Base-by-base conservation (phyloP, 2,329 filamentous ascomycete species). In the Colletotrichum sojae region DNA sequence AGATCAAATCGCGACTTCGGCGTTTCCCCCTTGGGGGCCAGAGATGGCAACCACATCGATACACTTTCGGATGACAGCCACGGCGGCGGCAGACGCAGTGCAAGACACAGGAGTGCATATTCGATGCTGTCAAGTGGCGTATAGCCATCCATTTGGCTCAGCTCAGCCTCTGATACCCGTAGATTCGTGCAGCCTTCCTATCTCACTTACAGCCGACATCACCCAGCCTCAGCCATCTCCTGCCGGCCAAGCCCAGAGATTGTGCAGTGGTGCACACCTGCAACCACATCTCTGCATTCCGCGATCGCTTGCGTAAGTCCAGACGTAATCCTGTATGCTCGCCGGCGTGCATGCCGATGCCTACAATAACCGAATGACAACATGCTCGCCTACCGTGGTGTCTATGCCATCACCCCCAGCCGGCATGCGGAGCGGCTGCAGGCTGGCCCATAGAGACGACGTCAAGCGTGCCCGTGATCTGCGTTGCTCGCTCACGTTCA, bases 271-370 rank as follows among this genome's bases (percentile, higher is more conserved):
- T 36, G 40, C 61, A 53, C 13, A 53, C 54, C 49, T 65, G 66
- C 61, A 59, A 65, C 61, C 48, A 36, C 62, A 61, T 22, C 46
- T 55, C 45, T 40, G 31, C 22, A 43, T 69, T 54, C 66, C 18
- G 49, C 63, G 67, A 61, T 69, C 43, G 66, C 62, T 69, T 69
- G 62, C 62, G 67, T 67, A 67, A 69, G 55, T 67, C 36, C 12
- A 27, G 51, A 52, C 62, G 67, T 69, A 69, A 69, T 61, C 45
- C 16, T 61, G 51, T 51, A 40, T 31, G 40, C 31, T 49, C 46
- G 15, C 51, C 22, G 27, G 49, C 40, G 39, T 55, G 51, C 66
- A 55, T 66, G 55, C 51, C 56, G 55, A 67, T 56, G 27, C 67
- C 67, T 67, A 39, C 51, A 66, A 60, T 67, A 69, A 36, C 67